phyloP scores from a whole-genome alignment of 2,329 filamentous ascomycete species.

The Phialophora tarda region DNA sequence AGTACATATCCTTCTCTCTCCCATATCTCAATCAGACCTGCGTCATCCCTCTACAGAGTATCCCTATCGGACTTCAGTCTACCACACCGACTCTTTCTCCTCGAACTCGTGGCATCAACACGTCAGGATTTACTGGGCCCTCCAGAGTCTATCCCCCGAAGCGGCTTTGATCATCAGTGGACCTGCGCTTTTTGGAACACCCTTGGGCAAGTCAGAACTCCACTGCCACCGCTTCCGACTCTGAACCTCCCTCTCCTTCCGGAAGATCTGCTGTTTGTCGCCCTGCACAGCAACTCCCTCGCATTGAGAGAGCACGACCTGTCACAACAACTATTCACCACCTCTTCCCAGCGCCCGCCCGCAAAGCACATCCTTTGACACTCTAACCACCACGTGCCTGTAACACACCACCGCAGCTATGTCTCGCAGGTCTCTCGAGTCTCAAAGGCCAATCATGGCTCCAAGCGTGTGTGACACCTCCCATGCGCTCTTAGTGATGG shows the following conservation, averaged over 20 bases:
- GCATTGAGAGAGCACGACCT: not conserved
- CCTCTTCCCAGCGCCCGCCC: not conserved
- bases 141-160: not conserved
- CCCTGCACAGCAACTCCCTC: not conserved
- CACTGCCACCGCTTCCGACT: not conserved
- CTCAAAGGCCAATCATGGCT: conserved; percentile 62
- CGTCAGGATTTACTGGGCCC: not conserved
- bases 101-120: not conserved
- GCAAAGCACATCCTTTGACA: not conserved
- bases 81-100: conserved; percentile 8
- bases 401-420: conserved; percentile 32
- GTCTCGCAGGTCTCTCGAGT: conserved; percentile 57
- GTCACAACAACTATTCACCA: not conserved
- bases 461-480: conserved; percentile 52
- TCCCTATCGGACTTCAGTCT: not conserved
- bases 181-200: conserved; percentile 6
- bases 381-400: not conserved
- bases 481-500: not conserved
- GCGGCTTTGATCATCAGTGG: not conserved
- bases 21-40: not conserved
- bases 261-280: not conserved
- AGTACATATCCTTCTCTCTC: not conserved
- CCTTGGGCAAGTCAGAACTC: not conserved
- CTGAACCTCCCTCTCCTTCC: not conserved
- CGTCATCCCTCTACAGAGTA: not conserved